phyloP scores from a whole-genome alignment of 306 rosid species.

The Alnus rubra region DNA sequence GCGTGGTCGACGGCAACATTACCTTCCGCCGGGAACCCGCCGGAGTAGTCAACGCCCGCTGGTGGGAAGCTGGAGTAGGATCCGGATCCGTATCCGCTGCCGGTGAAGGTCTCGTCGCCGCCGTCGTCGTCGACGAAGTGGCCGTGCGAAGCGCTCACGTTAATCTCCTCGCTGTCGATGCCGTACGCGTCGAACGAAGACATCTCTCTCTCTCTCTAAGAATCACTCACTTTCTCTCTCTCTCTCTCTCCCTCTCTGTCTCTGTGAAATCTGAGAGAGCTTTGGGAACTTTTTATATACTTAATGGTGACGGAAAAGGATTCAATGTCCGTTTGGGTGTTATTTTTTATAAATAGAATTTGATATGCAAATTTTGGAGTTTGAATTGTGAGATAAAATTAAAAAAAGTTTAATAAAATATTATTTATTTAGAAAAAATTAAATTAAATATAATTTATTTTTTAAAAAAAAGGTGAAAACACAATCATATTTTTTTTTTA shows the following conservation, averaged over 20 bases:
- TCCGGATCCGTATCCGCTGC: conserved; percentile 37
- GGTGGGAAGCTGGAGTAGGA: conserved; percentile 64
- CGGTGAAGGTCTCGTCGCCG: conserved; percentile 53
- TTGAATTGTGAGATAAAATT: no score
- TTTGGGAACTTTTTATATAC: conserved; percentile 33
- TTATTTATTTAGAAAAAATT: no score
- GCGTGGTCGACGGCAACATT: conserved; percentile 62
- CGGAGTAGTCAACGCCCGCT: conserved; percentile 38
- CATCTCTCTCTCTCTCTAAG: conserved; percentile 53
- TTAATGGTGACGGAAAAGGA: conserved; percentile 21
- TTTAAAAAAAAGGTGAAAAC: no score
- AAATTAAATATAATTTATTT: no score
- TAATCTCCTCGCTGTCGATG: conserved; percentile 67
- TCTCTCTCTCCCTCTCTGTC: conserved; percentile 9
- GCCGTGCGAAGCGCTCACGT: conserved; percentile 46
- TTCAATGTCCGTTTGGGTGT: no score
- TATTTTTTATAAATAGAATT: no score
- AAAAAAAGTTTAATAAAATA: no score
- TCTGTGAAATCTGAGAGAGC: conserved; percentile 5
- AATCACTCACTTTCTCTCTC: neutral
- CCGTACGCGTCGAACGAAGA: conserved; percentile 79
- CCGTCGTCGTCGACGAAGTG: conserved; percentile 46
- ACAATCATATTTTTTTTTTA: no score
- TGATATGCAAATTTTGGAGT: no score
- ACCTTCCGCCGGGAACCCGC: conserved; percentile 43